Conservation (phyloP, 768 basidiomycete species). For the Russula dissimulans region DNA sequence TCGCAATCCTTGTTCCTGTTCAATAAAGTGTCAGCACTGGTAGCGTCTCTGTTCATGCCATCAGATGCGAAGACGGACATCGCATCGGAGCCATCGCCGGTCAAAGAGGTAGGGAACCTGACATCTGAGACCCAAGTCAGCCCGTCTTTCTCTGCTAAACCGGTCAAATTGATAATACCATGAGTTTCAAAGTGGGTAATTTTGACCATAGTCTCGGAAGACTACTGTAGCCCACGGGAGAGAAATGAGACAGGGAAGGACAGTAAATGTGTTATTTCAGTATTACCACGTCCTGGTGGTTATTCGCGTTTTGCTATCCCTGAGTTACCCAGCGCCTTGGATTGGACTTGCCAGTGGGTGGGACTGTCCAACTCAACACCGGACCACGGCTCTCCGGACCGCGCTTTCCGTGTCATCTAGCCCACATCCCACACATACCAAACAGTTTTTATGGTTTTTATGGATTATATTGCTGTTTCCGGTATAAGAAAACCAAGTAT, state of each 20-base stretch:
- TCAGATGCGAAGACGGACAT: constrained; percentile 43
- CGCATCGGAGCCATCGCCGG: constrained; percentile 90
- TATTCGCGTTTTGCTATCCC: not conserved
- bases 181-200: constrained; percentile 53
- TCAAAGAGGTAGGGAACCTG: constrained; percentile 84
- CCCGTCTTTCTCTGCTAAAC: not conserved
- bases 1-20: constrained; percentile 90
- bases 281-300: not conserved
- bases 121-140: constrained; percentile 45
- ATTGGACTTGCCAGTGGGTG: too few relatives aligned
- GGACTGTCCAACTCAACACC: not conserved
- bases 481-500: not conserved
- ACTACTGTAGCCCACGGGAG: not conserved
- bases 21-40: not conserved
- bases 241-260: too few relatives aligned
- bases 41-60: not conserved
- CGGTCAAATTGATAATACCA: constrained; percentile 30
- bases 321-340: too few relatives aligned
- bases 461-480: not conserved
- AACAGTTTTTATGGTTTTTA: too few relatives aligned
- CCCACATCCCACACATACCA: too few relatives aligned
- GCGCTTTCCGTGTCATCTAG: not conserved
- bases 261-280: not conserved
- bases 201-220: constrained; percentile 27
- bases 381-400: not conserved